These are phyloP conservation scores for Chaetomiaceae sp. DNA, from an alignment of 2,329 filamentous ascomycete genomes.

Conservation along the genomic window DNA sequence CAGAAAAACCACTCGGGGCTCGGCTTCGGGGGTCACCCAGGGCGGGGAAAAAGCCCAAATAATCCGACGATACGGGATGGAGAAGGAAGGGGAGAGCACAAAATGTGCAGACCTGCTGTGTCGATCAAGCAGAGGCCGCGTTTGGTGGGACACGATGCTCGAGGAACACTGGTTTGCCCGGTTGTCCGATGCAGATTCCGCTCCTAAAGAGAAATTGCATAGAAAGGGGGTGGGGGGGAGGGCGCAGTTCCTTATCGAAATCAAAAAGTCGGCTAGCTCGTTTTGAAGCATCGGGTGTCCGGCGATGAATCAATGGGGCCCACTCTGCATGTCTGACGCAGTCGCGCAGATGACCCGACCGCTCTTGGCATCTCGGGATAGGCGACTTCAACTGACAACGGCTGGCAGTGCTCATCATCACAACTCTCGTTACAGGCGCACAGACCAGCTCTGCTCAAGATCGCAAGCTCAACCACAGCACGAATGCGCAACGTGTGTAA, in stretches of 20 bases:
- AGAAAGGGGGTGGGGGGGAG: neutral
- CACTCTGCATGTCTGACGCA: neutral
- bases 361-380: no score
- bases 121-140: neutral
- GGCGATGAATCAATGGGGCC: neutral
- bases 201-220: neutral
- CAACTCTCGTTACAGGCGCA: no score
- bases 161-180: neutral
- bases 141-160: neutral
- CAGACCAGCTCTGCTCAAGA: neutral
- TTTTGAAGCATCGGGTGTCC: neutral
- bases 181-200: neutral
- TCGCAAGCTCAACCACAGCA: neutral
- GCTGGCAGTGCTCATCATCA: no score
- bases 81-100: neutral
- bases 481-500: neutral
- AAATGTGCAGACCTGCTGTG: neutral
- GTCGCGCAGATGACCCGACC: neutral
- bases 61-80: neutral
- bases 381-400: neutral
- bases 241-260: neutral
- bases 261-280: neutral
- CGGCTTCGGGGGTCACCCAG: neutral
- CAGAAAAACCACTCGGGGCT: neutral
- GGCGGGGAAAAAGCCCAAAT: neutral